Evolutionary conservation across 192 early-diverging fungal species (phyloP).

Genomic region (Backusella morwellensis): DNA sequence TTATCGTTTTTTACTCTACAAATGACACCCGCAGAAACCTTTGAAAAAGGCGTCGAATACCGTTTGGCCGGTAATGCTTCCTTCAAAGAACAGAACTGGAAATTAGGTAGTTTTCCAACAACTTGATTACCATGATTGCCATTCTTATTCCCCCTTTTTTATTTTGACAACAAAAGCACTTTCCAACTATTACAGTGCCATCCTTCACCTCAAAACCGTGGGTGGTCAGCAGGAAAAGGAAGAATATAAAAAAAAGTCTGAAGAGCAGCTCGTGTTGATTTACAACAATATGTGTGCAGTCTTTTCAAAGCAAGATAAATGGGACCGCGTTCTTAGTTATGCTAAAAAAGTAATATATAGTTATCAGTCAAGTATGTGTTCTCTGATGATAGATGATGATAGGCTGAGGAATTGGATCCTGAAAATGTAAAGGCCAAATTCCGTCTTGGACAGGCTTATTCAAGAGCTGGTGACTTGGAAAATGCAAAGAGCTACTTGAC

Average conservation of each 20-base stretch:
- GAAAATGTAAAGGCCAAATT: constrained; percentile 23
- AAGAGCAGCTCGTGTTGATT: constrained; percentile 23
- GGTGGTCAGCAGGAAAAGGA: constrained; percentile 20
- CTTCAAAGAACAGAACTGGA: constrained; percentile 21
- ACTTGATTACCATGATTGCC: too few relatives aligned
- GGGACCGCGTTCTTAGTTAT: constrained; percentile 17
- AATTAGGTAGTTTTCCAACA: constrained; percentile 10
- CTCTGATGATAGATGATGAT: not conserved
- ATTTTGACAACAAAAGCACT: constrained; percentile 4
- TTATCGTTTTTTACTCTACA: not conserved
- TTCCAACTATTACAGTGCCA: constrained; percentile 17
- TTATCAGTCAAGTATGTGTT: too few relatives aligned
- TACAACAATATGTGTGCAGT: constrained; percentile 31
- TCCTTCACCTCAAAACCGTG: constrained; percentile 25
- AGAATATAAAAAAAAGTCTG: not conserved
- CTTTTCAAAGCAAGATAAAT: constrained; percentile 15
- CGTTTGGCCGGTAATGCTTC: constrained; percentile 21
- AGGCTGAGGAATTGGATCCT: constrained; percentile 10
- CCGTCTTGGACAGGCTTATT: constrained; percentile 25
- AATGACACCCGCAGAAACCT: constrained; percentile 15
- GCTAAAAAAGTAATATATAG: not conserved
- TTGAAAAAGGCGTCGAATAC: constrained; percentile 20
- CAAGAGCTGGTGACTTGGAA: not conserved
- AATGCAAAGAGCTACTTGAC: constrained; percentile 14
- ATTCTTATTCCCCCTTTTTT: too few relatives aligned